Evolutionary conservation across 345 rosid species (phyloP), one percentile per base, ranked within the genome.

Genomic region (Ceriops decandra): DNA sequence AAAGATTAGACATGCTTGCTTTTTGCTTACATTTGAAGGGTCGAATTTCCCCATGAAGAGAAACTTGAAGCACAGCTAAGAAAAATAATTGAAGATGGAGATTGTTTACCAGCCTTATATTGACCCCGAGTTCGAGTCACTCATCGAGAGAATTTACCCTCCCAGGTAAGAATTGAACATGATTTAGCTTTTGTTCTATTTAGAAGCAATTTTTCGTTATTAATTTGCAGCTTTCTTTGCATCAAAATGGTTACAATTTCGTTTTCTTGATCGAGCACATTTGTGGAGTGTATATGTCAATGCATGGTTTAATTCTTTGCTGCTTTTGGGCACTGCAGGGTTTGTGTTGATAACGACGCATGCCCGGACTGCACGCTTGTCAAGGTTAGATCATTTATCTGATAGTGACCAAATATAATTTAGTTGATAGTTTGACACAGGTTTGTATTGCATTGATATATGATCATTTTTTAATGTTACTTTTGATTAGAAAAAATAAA

Each of bases 111-210:
- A 85, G 69, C 96, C 96, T 68, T 89, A 86, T 68, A 46, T 85
- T 68, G 95, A 91, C 78, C 96, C 97, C 6, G 92, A 86, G 49
- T 84, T 77, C 53, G 90, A 95, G 70, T 80, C 88, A n/a, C 86
- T 95, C 61, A 74, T 95, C 38, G 99, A 91, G 74, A 82, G 95
- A 79, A 95, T 95, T 51, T 72, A 91, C 66, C 96, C 97, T 71
- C 89, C 96, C 16, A 85, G 91, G 97, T 87, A 52, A 56, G 26
- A 8, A 22, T 9, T 24, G 6, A 56, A 21, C 59, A 56, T 24
- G 30, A 0, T 42, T 11, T 9, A 38, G 15, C 47, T 9, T 28
- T 28, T 38, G 16, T 33, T 33, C 36, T 33, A 11, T 38, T 38
- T 38, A 38, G 47, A 38, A 10, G 3, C 16, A 10, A 38, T 9